A percentile compares a stretch with the other conserved stretches of the same genome.
phyloP scores from a whole-genome alignment of 192 early-diverging fungal species.

The Mycoemilia scoparia region DNA sequence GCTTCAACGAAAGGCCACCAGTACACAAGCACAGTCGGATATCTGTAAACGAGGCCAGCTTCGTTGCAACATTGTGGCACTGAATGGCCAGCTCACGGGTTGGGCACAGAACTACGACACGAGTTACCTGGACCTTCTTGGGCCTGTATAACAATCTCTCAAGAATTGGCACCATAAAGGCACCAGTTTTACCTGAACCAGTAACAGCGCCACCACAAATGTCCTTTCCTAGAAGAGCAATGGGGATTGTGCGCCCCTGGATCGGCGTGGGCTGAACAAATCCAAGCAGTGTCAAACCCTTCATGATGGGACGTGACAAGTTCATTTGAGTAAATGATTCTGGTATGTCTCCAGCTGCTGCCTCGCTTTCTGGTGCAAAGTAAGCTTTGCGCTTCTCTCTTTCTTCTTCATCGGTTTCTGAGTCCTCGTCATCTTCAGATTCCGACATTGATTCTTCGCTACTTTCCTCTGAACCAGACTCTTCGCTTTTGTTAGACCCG shows the following conservation, averaged over 20 bases:
- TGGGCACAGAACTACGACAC: conserved; percentile 84
- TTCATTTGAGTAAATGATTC: conserved; percentile 86
- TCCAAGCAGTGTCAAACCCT: conserved; percentile 71
- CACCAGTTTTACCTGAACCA: conserved; percentile 96
- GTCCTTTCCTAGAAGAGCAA: conserved; percentile 88
- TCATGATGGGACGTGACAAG: conserved; percentile 87
- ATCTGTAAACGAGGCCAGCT: conserved; percentile 75
- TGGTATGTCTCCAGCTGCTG: conserved; percentile 24
- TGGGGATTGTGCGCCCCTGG: conserved; percentile 79
- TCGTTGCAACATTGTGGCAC: conserved; percentile 78
- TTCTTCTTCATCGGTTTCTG: conserved; percentile 28
- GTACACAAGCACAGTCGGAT: conserved; percentile 75
- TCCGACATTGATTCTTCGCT: conserved; percentile 7
- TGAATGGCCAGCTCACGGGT: conserved; percentile 97
- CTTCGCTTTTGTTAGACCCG: conserved; percentile 2
- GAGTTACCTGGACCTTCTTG: conserved; percentile 49
- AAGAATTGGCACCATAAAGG: conserved; percentile 88
- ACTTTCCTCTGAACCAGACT: conserved; percentile 3
- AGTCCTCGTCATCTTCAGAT: conserved; percentile 17
- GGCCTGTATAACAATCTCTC: conserved; percentile 88
- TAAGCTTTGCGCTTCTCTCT: conserved; percentile 31
- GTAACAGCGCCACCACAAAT: conserved; percentile 97
- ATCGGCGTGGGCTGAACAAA: conserved; percentile 89
- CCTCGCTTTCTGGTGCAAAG: conserved; percentile 17
- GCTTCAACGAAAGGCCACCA: conserved; percentile 70